Evolutionary conservation across 164 flowering plant genomes (phyloP), one percentile per base, ranked within the genome.

Genomic region (Sedum album): DNA sequence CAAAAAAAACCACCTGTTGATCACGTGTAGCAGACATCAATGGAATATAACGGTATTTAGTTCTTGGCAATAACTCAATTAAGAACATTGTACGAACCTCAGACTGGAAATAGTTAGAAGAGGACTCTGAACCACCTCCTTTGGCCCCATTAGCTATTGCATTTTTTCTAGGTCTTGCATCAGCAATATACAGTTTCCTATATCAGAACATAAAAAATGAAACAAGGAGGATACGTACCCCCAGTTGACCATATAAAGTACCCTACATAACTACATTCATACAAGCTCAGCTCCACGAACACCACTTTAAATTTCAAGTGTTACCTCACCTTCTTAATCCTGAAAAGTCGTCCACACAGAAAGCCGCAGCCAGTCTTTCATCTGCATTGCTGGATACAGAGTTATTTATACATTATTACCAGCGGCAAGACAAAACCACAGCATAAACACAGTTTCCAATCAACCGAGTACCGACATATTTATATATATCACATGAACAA

Each of bases 41-140:
- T 20, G 53, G 21, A 21, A 48, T 48, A 21, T 48, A 3, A 48
- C 17, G 5, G 53, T 17, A 48, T 48, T 48, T 48, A 48, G 20
- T 48, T 20, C 5, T 48, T 4, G 20, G 23, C 20, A 18, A 18
- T 17, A 18, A 18, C 21, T 18, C 13, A 53, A 53, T 31, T 38
- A 49, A 75, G 75, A 23, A 75, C 67, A 69, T 21, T 31, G 53
- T 36, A 80, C 81, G 77, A 44, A 92, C 99, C 97, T 95, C 99
- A 62, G 93, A 88, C 62, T 92, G 97, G 69, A 84, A 87, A 78
- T 95, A 95, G 76, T 95, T 85, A 71, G 97, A 80, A 36, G 99
- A 88, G 44, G 99, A 95, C 83, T 95, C 99, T 26, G 99, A 95
- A 65, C 99, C 99, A 73, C 99, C 99, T 73, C 99, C 99, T 95